These are phyloP conservation scores for Wickerhamomyces hampshirensis DNA, from an alignment of 805 yeast species.

Conservation along the genomic window DNA sequence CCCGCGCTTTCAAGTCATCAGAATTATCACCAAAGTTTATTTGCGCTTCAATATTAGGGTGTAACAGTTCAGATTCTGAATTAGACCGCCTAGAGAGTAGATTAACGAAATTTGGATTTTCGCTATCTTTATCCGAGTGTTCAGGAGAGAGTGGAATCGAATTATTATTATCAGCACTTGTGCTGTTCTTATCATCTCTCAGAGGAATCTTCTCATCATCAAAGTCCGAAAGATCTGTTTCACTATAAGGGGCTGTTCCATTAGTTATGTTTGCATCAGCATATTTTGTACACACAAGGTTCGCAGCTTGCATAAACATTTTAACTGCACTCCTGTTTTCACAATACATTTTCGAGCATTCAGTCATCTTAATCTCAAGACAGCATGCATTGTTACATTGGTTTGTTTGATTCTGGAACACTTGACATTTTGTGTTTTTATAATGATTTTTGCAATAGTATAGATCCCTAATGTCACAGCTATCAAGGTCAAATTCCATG, in stretches of 20 bases:
- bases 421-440: conserved; percentile 13
- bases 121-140: too few relatives aligned
- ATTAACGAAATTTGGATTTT: background rate
- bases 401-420: conserved; percentile 9
- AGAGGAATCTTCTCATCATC: too few relatives aligned
- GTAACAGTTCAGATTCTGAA: background rate
- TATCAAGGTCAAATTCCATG: conserved; percentile 16
- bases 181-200: too few relatives aligned
- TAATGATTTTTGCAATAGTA: conserved; percentile 21
- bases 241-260: conserved; percentile 13
- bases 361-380: conserved; percentile 20
- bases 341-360: conserved; percentile 21
- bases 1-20: conserved; percentile 20
- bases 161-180: too few relatives aligned
- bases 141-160: too few relatives aligned
- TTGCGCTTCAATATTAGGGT: conserved; percentile 11
- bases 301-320: conserved; percentile 16
- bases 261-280: conserved; percentile 20
- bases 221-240: conserved; percentile 1
- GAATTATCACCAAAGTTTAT: conserved; percentile 18
- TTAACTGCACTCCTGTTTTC: conserved; percentile 12
- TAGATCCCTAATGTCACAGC: conserved; percentile 23
- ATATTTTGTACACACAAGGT: conserved; percentile 19
- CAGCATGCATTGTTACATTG: conserved; percentile 24
- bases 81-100: too few relatives aligned